Evolutionary conservation across 176 grass and related monocot species (phyloP), one percentile per base, ranked within the genome.

Genomic region (Coix lacrymajobi): DNA sequence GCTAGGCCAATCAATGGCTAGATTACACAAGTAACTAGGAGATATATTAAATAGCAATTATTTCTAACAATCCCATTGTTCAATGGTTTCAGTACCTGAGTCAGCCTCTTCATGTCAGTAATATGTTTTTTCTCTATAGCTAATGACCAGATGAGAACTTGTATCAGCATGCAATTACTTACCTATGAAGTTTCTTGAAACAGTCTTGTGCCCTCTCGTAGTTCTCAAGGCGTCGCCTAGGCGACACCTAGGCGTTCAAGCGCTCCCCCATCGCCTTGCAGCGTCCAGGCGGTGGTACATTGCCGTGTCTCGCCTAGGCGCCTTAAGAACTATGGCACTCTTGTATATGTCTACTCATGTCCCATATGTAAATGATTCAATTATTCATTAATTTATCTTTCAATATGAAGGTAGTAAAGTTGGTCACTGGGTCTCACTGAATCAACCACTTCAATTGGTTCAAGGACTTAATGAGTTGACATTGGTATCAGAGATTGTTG

Each of bases 371-470:
- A 16, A 38, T 40, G 34, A 31, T 72, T 40, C 4, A 49, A 11
- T 89, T 76, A 44, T 69, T 81, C 34, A 70, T n/a, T 76, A 49
- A 75, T 72, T 39, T 56, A 45, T 65, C 20, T 81, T 85, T 54
- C 34, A 65, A 81, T 85, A 44, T 89, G 85, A 88, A 98, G 92
- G 90, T 41, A 98, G 90, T 87, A 71, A 93, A 72, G 88, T 95
- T 90, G 96, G 92, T 79, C 75, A 98, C 15, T 98, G 96, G 96
- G 90, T 95, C 37, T 86, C 84, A 11, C 66, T 98, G 69, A 75
- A 91, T 63, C 92, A 95, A 75, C 58, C 73, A 1, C 24, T 98
- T 86, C 73, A 90, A 79, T 73, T 98, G 61, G 87, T 84, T 93
- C 58, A 71, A 79, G 96, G 96, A 79, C 39, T 63, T 58, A 98